Percentiles rank a stretch among this genome's conserved stretches.
phyloP scores from a whole-genome alignment of 352 stramenopile genomes.

The Phytophthora idaei region DNA sequence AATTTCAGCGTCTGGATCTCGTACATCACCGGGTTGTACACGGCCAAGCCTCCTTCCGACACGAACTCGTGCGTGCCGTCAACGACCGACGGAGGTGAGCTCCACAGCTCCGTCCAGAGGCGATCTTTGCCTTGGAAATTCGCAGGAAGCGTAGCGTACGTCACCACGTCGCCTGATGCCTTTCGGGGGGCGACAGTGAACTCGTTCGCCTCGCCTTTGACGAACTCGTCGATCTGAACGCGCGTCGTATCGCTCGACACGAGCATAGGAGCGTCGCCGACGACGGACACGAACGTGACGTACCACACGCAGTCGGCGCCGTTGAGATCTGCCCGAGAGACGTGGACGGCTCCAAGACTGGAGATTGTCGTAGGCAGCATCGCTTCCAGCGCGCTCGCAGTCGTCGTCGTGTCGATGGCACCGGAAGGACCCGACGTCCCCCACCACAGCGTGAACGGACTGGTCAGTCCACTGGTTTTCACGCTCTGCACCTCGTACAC shows the following conservation, averaged over 20 bases:
- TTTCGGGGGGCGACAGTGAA: slow-evolving; percentile 96
- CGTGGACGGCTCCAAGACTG: slow-evolving; percentile 57
- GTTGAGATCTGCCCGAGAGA: slow-evolving; percentile 62
- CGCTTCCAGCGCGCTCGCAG: slow-evolving; percentile 46
- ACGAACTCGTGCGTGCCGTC: slow-evolving; percentile 92
- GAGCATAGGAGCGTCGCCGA: slow-evolving; percentile 83
- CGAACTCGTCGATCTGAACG: slow-evolving; percentile 85
- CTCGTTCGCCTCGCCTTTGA: slow-evolving; percentile 94
- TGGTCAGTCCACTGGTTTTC: slow-evolving; percentile 47
- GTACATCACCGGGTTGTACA: slow-evolving; percentile 91
- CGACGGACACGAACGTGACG: slow-evolving; percentile 86
- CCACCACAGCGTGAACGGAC: slow-evolving; percentile 62
- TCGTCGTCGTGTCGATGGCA: slow-evolving; percentile 48
- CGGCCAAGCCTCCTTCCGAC: slow-evolving; percentile 89
- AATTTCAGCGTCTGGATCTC: slow-evolving; percentile 92
- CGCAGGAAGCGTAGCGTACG: slow-evolving; percentile 76
- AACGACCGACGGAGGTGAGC: slow-evolving; percentile 68
- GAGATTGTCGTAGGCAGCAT: slow-evolving; percentile 42
- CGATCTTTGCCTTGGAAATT: slow-evolving; percentile 91
- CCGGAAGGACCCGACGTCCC: slow-evolving; percentile 39
- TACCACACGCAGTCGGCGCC: slow-evolving; percentile 69
- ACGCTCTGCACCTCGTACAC: slow-evolving; percentile 97
- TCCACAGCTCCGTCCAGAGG: slow-evolving; percentile 97
- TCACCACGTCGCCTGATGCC: slow-evolving; percentile 89
- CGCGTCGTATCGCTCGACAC: slow-evolving; percentile 49